phyloP scores from a whole-genome alignment of 2,329 filamentous ascomycete genomes.

The Arthrinium puccinioides region DNA sequence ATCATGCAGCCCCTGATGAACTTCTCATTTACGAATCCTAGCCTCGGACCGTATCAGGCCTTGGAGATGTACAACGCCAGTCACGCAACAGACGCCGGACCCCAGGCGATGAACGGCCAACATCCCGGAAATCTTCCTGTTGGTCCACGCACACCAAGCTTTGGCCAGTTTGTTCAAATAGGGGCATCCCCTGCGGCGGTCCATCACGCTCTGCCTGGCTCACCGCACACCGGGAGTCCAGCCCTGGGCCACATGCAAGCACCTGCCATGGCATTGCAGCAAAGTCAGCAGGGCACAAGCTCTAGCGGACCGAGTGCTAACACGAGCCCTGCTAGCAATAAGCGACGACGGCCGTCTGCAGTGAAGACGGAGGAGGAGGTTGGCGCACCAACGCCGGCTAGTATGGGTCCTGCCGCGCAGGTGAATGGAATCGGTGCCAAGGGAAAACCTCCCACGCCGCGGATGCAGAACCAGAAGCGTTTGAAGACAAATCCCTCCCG shows the following conservation, averaged over 20 bases:
- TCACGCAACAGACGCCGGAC: conserved; percentile 32
- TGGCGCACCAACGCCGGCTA: conserved; percentile 40
- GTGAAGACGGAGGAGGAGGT: conserved; percentile 52
- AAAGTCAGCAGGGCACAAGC: conserved; percentile 60
- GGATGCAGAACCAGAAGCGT: conserved; percentile 49
- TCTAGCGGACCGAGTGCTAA: conserved; percentile 62
- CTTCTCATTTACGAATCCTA: conserved; percentile 48
- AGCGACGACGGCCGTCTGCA: conserved; percentile 48
- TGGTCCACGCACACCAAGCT: conserved; percentile 42
- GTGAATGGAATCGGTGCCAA: conserved; percentile 44
- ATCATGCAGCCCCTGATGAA: conserved; percentile 42
- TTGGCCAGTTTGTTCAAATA: conserved; percentile 47
- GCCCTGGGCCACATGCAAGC: conserved; percentile 56
- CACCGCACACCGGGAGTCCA: conserved; percentile 54
- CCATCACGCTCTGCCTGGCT: conserved; percentile 56
- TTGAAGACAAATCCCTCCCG: neutral
- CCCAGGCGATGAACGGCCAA: conserved; percentile 38
- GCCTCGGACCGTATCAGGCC: conserved; percentile 48
- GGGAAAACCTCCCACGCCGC: conserved; percentile 48
- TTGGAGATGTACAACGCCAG: conserved; percentile 51
- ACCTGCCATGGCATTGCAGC: conserved; percentile 59
- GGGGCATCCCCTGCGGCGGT: conserved; percentile 51
- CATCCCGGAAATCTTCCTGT: conserved; percentile 23
- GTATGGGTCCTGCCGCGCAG: conserved; percentile 30
- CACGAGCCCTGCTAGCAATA: conserved; percentile 56